A percentile compares a stretch with the other conserved stretches of the same genome.
Evolutionary conservation across 2,329 filamentous ascomycete species (phyloP).

Genomic region (Neurospora sp.): DNA sequence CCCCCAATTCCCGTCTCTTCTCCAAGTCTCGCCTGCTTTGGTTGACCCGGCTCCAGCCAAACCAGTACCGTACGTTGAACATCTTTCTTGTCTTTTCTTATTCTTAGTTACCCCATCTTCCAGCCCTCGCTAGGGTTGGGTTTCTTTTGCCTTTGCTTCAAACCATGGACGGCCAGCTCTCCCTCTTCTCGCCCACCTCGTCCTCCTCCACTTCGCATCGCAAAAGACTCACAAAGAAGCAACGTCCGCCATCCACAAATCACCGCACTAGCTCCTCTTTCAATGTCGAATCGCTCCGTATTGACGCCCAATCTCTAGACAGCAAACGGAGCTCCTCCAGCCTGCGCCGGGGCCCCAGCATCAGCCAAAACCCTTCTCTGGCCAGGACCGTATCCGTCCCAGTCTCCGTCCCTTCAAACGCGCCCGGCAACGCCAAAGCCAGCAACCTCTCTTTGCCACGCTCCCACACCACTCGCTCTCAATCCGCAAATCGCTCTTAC

Average conservation of each 20-base stretch:
- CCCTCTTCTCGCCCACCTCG: slow-evolving; percentile 3
- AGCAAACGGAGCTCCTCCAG: slow-evolving; percentile 57
- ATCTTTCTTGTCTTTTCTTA: slow-evolving; percentile 1
- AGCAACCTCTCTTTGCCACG: slow-evolving; percentile 32
- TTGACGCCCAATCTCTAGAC: slow-evolving; percentile 47
- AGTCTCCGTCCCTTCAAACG: slow-evolving; percentile 28
- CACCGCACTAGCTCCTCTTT: slow-evolving; percentile 36
- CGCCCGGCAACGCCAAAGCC: slow-evolving; percentile 30
- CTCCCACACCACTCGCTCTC: slow-evolving; percentile 30
- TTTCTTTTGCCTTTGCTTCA: neutral
- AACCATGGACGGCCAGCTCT: slow-evolving; percentile 15
- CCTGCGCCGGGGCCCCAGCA: slow-evolving; percentile 48
- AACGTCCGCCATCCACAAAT: slow-evolving; percentile 29
- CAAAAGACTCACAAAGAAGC: slow-evolving; percentile 55
- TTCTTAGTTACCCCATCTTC: slow-evolving; percentile 1
- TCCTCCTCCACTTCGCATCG: slow-evolving; percentile 41
- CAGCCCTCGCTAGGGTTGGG: neutral
- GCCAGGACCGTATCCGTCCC: slow-evolving; percentile 24
- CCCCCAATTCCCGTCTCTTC: neutral
- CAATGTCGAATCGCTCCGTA: slow-evolving; percentile 23
- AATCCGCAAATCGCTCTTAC: slow-evolving; percentile 15
- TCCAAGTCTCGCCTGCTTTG: neutral
- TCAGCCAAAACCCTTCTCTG: slow-evolving; percentile 33
- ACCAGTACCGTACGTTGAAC: neutral
- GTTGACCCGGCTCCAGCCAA: neutral